Percentiles rank a stretch among this genome's conserved stretches.
Evolutionary conservation across 495 filamentous ascomycete genomes (phyloP).

Genomic region (Sporormia fimetaria): DNA sequence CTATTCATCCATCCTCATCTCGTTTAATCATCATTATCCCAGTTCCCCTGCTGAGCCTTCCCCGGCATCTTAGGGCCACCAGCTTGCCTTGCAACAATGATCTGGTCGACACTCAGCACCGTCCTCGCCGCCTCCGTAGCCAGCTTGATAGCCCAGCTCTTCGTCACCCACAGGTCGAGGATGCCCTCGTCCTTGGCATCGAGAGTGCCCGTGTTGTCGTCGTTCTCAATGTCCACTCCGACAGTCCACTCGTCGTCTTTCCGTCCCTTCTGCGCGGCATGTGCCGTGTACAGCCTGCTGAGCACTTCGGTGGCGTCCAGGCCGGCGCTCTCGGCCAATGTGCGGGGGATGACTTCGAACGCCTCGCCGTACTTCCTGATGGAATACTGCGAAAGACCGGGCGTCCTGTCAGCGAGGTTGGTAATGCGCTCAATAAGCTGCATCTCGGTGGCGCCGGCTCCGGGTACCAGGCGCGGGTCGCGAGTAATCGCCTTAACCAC

Average conservation of each 20-base stretch:
- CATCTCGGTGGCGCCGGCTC: constrained; percentile 91
- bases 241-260: constrained; percentile 52
- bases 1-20: not conserved
- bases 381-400: constrained; percentile 82
- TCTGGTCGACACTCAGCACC: constrained; percentile 94
- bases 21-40: constrained; percentile 68
- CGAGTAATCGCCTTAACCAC: constrained; percentile 97
- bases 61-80: constrained; percentile 94
- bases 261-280: constrained; percentile 51
- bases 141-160: constrained; percentile 92
- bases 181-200: constrained; percentile 87
- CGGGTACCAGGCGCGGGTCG: constrained; percentile 81
- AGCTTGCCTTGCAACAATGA: constrained; percentile 95
- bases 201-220: constrained; percentile 65
- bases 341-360: constrained; percentile 92
- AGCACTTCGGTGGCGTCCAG: constrained; percentile 93
- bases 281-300: constrained; percentile 81
- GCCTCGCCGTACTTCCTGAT: constrained; percentile 97
- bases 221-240: constrained; percentile 87
- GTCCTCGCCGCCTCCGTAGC: constrained; percentile 92
- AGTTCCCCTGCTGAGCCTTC: constrained; percentile 72
- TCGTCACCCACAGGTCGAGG: constrained; percentile 78
- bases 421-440: constrained; percentile 87
- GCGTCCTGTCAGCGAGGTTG: constrained; percentile 78
- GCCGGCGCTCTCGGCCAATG: constrained; percentile 85